Conservation (phyloP, 1,284 basidiomycete genomes). For the Cystobasidium pallidum region DNA sequence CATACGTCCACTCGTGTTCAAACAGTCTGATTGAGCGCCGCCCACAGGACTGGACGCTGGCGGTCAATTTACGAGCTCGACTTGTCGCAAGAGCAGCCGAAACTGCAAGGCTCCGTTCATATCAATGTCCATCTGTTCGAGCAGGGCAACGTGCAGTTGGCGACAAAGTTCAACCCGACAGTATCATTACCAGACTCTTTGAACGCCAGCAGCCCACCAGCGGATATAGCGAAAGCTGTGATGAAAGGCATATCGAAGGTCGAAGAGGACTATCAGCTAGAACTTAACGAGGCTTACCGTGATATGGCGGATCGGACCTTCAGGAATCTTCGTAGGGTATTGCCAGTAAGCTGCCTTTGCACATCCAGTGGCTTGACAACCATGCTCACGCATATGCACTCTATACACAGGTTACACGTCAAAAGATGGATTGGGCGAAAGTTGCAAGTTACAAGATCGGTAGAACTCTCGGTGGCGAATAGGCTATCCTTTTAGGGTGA, state of each 20-base stretch:
- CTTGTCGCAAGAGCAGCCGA: slow-evolving; percentile 47
- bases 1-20: too few species aligned
- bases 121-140: slow-evolving; percentile 94
- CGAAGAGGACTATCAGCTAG: slow-evolving; percentile 74
- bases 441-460: slow-evolving; percentile 81
- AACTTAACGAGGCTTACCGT: slow-evolving; percentile 76
- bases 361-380: slow-evolving; percentile 58
- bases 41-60: slow-evolving; percentile 79
- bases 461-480: slow-evolving; percentile 64
- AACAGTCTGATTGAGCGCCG: background rate
- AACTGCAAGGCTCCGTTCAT: slow-evolving; percentile 64
- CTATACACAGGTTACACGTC: slow-evolving; percentile 58
- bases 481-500: background rate
- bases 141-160: slow-evolving; percentile 90
- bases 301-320: slow-evolving; percentile 89
- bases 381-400: slow-evolving; percentile 29
- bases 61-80: slow-evolving; percentile 63
- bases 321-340: slow-evolving; percentile 79
- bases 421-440: slow-evolving; percentile 93
- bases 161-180: slow-evolving; percentile 70
- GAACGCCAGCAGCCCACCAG: slow-evolving; percentile 61
- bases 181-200: slow-evolving; percentile 67
- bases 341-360: slow-evolving; percentile 64
- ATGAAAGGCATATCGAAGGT: slow-evolving; percentile 77
- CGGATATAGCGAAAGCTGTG: slow-evolving; percentile 69